Conservation (phyloP, 805 yeast species). For the Torulaspora microellipsoides region DNA sequence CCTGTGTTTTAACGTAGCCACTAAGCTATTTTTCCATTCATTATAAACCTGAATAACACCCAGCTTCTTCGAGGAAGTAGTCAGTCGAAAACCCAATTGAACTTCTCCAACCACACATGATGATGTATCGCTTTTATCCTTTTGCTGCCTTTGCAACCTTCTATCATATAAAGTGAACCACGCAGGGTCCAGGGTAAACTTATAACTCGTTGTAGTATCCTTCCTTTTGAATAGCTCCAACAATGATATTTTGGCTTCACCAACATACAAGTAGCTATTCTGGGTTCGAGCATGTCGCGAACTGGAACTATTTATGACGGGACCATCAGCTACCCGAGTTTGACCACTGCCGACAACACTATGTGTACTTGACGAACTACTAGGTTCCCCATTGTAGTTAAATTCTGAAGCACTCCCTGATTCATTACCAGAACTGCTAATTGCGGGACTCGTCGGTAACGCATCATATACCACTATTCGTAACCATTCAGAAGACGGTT, state of each 20-base stretch:
- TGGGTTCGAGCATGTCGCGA: slow-evolving; percentile 1
- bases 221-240: slow-evolving; percentile 25
- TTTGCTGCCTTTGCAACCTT: slow-evolving; percentile 11
- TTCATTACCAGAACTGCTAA: not conserved
- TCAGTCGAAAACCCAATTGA: slow-evolving; percentile 21
- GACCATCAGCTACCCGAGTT: not conserved
- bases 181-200: slow-evolving; percentile 15
- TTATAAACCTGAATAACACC: slow-evolving; percentile 22
- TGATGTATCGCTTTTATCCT: slow-evolving; percentile 7
- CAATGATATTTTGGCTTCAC: slow-evolving; percentile 30
- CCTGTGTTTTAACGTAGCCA: slow-evolving; percentile 7
- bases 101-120: slow-evolving; percentile 24
- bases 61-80: slow-evolving; percentile 15
- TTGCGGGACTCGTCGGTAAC: slow-evolving; percentile 14
- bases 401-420: slow-evolving; percentile 5
- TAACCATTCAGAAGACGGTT: slow-evolving; percentile 27
- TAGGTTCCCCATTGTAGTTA: not conserved
- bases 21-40: slow-evolving; percentile 20
- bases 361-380: slow-evolving; percentile 1
- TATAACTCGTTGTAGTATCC: slow-evolving; percentile 17
- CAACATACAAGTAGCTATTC: slow-evolving; percentile 26
- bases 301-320: not conserved
- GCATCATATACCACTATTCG: slow-evolving; percentile 31
- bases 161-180: slow-evolving; percentile 31
- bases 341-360: not conserved